Evolutionary conservation across 345 rosid species (phyloP), one percentile per base, ranked within the genome.

Genomic region (Barbarea vulgaris): DNA sequence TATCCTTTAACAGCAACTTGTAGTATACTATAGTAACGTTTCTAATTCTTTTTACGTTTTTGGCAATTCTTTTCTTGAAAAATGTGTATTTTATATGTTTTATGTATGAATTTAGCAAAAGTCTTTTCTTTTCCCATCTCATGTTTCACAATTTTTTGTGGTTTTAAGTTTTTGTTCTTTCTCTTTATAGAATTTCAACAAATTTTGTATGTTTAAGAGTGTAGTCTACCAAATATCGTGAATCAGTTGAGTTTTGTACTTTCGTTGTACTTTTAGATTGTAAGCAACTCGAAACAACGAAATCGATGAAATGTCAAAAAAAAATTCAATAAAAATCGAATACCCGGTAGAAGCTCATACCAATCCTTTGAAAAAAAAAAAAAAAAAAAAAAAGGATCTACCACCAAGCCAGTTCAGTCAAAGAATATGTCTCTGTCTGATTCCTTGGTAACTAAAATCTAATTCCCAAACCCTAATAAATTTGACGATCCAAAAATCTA

Each of bases 1-100:
- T 75, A 84, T 91, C 28, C 82, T 93, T 19, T 93, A 70, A 60
- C 41, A 33, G 10, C 10, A 34, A 33, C 2, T 12, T 39, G 5
- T n/a, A n/a, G 33, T 47, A 11, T 15, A 31, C 19, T 41, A 31
- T 64, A 82, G 47, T 9, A 36, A 36, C 25, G 13, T 28, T 28
- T 6, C 5, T 14, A n/a, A n/a, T 21, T 67, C 24, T 15, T n/a
- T 11, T 6, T 46, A 11, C 19, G 47, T 9, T 47, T 28, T 30
- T 44, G 51, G 36, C 19, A 24, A 24, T 62, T 62, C 51, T 5
- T 52, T 34, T 33, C 64, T 18, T 11, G 14, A 5, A 33, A 33
- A n/a, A 7, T 67, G 71, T 52, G 34, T 51, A n/a, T n/a, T n/a
- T n/a, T n/a, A n/a, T 28, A 36, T 37, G 71, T 34, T 33, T 6